A percentile compares a stretch with the other conserved stretches of the same genome.
Conservation (phyloP, 306 rosid genomes). For the Medicago truncatula region DNA sequence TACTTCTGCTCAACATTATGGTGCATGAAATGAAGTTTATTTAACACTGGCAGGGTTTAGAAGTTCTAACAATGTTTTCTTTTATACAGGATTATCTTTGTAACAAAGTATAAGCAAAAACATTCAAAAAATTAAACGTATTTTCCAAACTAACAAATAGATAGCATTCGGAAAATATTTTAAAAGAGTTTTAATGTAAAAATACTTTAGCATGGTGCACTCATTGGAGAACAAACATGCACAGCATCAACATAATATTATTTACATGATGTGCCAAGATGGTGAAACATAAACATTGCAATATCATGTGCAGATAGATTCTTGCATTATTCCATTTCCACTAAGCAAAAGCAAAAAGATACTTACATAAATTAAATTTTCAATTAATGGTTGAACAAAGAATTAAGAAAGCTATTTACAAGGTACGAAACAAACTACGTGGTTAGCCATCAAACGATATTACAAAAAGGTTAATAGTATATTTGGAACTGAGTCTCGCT, state of each 20-base stretch:
- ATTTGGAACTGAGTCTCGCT: too few relatives aligned
- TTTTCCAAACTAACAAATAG: neutral
- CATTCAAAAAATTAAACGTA: too few relatives aligned
- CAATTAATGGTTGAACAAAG: neutral
- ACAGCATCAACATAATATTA: neutral
- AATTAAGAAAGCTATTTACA: conserved; percentile 51
- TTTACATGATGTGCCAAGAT: conserved; percentile 8
- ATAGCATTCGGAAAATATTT: neutral
- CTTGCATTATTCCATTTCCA: conserved; percentile 16
- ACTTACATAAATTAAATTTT: conserved; percentile 13
- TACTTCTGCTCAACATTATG: too few relatives aligned
- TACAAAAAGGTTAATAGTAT: neutral
- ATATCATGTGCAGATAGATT: neutral
- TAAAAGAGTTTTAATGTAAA: neutral
- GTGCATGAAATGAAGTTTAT: too few relatives aligned
- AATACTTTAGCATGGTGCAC: neutral
- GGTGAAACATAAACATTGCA: neutral
- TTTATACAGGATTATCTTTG: too few relatives aligned
- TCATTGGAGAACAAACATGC: neutral
- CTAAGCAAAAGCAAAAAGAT: conserved; percentile 36
- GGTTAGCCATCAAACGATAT: neutral
- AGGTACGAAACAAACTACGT: neutral
- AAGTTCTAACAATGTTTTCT: too few relatives aligned
- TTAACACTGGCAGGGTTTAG: too few relatives aligned
- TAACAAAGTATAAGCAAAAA: too few relatives aligned